A percentile compares a stretch with the other conserved stretches of the same genome.
These are phyloP conservation scores for Camellia granthamiana DNA, from an alignment of 148 eudicot genomes.

Conservation along the genomic window DNA sequence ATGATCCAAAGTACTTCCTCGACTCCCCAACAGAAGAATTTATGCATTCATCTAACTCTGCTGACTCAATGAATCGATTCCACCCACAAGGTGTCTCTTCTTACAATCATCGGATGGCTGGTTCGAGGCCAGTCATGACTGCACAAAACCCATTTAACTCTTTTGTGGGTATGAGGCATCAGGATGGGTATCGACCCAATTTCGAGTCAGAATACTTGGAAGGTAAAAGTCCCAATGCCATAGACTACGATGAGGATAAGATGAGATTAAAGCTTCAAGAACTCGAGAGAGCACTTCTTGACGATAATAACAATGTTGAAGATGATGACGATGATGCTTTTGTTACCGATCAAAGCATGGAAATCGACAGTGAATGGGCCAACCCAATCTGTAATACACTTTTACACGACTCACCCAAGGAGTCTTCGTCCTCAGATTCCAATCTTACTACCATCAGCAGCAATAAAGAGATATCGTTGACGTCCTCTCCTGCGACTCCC, in stretches of 20 bases:
- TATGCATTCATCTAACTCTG: slow-evolving; percentile 31
- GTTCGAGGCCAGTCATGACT: neutral
- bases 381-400: slow-evolving; percentile 23
- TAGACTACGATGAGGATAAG: slow-evolving; percentile 52
- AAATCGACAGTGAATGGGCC: slow-evolving; percentile 59
- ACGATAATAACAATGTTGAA: slow-evolving; percentile 35
- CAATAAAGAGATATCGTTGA: slow-evolving; percentile 40
- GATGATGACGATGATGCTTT: slow-evolving; percentile 23
- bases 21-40: slow-evolving; percentile 77
- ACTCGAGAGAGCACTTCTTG: slow-evolving; percentile 81
- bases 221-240: slow-evolving; percentile 39
- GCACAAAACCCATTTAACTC: slow-evolving; percentile 19
- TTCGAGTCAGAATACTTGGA: slow-evolving; percentile 43
- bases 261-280: slow-evolving; percentile 82
- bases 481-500: slow-evolving; percentile 33
- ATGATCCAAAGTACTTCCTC: slow-evolving; percentile 52
- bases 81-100: slow-evolving; percentile 11
- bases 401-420: slow-evolving; percentile 68
- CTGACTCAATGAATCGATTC: slow-evolving; percentile 8
- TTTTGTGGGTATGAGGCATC: neutral
- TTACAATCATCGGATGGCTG: slow-evolving; percentile 7
- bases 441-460: slow-evolving; percentile 51
- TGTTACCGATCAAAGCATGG: slow-evolving; percentile 55
- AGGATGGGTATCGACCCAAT: neutral
- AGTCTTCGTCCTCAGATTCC: slow-evolving; percentile 68